Evolutionary conservation across 176 grass and related monocot species (phyloP).

Genomic region (Hsuehochloa calcarea): DNA sequence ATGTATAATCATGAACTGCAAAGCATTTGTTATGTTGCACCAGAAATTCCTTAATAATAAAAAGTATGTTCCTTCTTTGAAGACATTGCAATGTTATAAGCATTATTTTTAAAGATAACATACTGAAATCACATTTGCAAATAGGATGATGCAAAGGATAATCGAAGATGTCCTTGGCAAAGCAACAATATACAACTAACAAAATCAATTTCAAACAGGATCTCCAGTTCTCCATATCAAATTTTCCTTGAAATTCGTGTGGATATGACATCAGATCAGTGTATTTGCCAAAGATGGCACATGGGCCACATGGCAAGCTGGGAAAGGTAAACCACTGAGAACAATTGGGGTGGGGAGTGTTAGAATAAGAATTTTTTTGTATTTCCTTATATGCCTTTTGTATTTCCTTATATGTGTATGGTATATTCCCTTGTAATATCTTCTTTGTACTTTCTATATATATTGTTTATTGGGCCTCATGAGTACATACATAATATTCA

Average conservation of each 20-base stretch:
- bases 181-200: slow-evolving; percentile 15
- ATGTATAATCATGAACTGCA: neutral
- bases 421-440: no score
- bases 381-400: no score
- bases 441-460: no score
- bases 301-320: neutral
- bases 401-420: no score
- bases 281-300: slow-evolving; percentile 6
- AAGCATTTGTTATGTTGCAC: slow-evolving; percentile 13
- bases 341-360: neutral
- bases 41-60: slow-evolving; percentile 3
- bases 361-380: no score
- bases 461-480: no score
- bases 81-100: neutral
- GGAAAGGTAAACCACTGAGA: neutral
- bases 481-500: no score
- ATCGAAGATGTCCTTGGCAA: neutral
- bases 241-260: neutral
- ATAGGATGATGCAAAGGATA: slow-evolving; percentile 8
- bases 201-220: neutral
- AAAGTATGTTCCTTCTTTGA: neutral
- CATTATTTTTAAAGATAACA: neutral
- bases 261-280: neutral
- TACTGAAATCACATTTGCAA: slow-evolving; percentile 11
- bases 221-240: neutral